Percentiles rank a stretch among this genome's conserved stretches.
Evolutionary conservation across 75 land plant species (phyloP).

Genomic region (Isoetes taiwanensis): DNA sequence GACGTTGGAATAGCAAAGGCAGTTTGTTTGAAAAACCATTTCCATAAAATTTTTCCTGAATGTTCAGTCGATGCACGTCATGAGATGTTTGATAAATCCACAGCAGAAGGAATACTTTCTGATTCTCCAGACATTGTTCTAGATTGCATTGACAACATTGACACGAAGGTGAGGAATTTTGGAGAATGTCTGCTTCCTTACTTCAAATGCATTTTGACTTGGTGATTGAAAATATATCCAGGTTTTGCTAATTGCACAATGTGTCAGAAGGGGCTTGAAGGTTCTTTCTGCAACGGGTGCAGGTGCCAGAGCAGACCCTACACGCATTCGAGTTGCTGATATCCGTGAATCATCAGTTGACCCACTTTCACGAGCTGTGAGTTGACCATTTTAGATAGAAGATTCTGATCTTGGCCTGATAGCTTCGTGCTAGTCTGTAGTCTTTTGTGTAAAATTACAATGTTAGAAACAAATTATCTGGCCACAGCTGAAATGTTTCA

Average conservation of each 20-base stretch:
- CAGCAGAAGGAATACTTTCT: slow-evolving; percentile 76
- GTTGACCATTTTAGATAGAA: background rate
- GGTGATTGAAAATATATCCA: slow-evolving; percentile 8
- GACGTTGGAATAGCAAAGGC: slow-evolving; percentile 95
- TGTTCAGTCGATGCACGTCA: slow-evolving; percentile 73
- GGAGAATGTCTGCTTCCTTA: background rate
- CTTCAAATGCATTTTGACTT: background rate
- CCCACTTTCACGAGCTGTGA: slow-evolving; percentile 90
- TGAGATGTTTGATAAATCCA: slow-evolving; percentile 70
- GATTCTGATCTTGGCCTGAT: too few relatives aligned
- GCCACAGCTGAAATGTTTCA: too few relatives aligned
- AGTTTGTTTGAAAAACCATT: slow-evolving; percentile 71
- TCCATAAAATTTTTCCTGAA: slow-evolving; percentile 69
- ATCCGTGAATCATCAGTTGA: slow-evolving; percentile 81
- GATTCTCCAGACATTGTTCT: slow-evolving; percentile 92
- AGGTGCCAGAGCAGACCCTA: slow-evolving; percentile 97
- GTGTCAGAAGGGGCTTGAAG: slow-evolving; percentile 67
- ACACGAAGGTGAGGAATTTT: slow-evolving; percentile 90
- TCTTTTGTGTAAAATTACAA: too few relatives aligned
- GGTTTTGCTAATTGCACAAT: slow-evolving; percentile 93
- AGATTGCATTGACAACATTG: slow-evolving; percentile 98
- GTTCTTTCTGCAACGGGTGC: slow-evolving; percentile 93
- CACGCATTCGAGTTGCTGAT: slow-evolving; percentile 89
- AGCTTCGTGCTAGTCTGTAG: background rate
- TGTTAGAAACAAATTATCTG: too few relatives aligned